These are phyloP conservation scores for Acer saccharum DNA, from an alignment of 345 rosid genomes.

Conservation along the genomic window DNA sequence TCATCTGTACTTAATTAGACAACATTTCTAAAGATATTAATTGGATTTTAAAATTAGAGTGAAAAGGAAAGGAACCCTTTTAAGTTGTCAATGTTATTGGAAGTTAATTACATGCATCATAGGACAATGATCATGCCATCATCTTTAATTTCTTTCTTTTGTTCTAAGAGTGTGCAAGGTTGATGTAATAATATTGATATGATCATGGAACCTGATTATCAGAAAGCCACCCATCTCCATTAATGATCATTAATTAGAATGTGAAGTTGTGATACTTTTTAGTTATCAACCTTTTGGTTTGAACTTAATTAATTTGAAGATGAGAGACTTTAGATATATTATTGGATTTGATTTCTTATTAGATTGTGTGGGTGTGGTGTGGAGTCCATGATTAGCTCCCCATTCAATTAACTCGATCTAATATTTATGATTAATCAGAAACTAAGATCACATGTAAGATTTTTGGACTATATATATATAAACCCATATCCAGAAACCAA, in stretches of 20 bases:
- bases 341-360: background rate
- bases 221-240: background rate
- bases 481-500: constrained; percentile 7
- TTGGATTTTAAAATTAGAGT: too few relatives aligned
- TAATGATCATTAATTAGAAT: constrained; percentile 26
- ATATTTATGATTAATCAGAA: constrained; percentile 21
- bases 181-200: constrained; percentile 9
- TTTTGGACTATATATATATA: constrained; percentile 16
- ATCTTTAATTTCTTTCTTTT: background rate
- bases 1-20: too few relatives aligned
- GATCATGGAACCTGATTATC: constrained; percentile 7
- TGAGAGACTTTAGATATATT: background rate
- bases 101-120: background rate
- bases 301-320: background rate
- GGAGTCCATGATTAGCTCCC: constrained; percentile 33
- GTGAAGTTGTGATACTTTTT: constrained; percentile 13
- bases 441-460: constrained; percentile 32
- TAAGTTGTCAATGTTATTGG: background rate
- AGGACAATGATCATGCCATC: constrained; percentile 6
- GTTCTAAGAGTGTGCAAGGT: background rate
- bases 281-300: constrained; percentile 1
- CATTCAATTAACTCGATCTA: constrained; percentile 11
- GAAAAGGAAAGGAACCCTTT: background rate
- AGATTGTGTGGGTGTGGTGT: constrained; percentile 9
- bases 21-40: too few relatives aligned